A percentile compares a stretch with the other conserved stretches of the same genome.
Conservation (phyloP, 768 basidiomycete genomes). For the Trametes cingulata region DNA sequence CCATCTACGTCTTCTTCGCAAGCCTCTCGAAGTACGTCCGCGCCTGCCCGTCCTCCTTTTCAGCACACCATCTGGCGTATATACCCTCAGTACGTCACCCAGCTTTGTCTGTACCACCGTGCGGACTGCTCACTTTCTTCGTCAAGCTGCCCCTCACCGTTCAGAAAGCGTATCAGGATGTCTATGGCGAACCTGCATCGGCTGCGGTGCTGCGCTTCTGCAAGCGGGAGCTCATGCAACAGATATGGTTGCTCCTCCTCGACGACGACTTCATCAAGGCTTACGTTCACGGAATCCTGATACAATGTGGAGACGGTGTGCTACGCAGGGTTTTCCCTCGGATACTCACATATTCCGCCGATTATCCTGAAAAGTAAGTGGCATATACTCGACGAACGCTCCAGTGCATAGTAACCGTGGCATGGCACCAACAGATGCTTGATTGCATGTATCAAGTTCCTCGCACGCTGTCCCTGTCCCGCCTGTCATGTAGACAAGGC, state of each 20-base stretch:
- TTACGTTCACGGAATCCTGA: slow-evolving; percentile 28
- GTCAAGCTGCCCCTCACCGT: slow-evolving; percentile 34
- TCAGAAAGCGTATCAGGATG: slow-evolving; percentile 30
- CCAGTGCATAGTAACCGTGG: not conserved
- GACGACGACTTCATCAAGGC: slow-evolving; percentile 28
- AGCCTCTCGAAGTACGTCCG: slow-evolving; percentile 36
- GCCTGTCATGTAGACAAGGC: slow-evolving; percentile 36
- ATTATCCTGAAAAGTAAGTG: slow-evolving; percentile 40
- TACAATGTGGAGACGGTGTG: slow-evolving; percentile 31
- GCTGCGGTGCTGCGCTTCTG: slow-evolving; percentile 32
- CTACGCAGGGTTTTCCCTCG: slow-evolving; percentile 26
- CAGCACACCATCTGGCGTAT: slow-evolving; percentile 45
- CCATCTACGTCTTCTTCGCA: slow-evolving; percentile 33
- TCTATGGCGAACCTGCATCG: slow-evolving; percentile 15
- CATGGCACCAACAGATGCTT: slow-evolving; percentile 31
- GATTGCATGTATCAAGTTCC: slow-evolving; percentile 39
- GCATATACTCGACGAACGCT: too few relatives aligned
- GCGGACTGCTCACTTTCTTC: not conserved
- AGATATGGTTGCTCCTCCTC: slow-evolving; percentile 25
- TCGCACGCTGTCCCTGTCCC: slow-evolving; percentile 43
- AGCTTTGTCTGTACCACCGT: not conserved
- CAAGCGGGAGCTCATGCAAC: slow-evolving; percentile 34
- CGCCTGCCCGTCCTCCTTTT: slow-evolving; percentile 29
- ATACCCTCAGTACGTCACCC: slow-evolving; percentile 37
- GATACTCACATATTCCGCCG: slow-evolving; percentile 32